These are phyloP conservation scores for Litsea cubeba DNA, from an alignment of 164 flowering plant species.

Conservation along the genomic window DNA sequence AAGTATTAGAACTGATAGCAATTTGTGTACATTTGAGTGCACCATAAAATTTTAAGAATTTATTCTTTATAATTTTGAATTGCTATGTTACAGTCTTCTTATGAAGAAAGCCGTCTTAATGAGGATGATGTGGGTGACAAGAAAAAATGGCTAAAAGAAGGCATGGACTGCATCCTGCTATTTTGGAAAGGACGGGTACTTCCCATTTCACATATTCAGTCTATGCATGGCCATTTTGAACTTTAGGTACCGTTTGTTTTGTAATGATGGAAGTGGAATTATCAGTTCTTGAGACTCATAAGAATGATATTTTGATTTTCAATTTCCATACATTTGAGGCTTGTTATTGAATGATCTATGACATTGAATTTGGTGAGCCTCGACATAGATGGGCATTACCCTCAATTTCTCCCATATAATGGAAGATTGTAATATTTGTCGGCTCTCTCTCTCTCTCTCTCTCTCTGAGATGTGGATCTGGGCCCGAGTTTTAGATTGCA, in stretches of 20 bases:
- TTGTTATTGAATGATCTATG: too few species aligned
- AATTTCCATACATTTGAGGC: background rate
- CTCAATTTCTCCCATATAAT: too few species aligned
- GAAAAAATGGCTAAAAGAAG: conserved; percentile 87
- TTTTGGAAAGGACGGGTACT: conserved; percentile 88
- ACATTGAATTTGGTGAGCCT: too few species aligned
- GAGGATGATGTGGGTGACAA: conserved; percentile 71
- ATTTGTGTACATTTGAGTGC: background rate
- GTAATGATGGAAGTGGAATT: background rate
- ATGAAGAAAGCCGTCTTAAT: conserved; percentile 77
- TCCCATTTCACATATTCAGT: background rate
- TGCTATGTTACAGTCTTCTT: conserved; percentile 45
- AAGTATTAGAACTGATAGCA: background rate
- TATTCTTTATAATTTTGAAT: background rate
- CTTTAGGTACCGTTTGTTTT: background rate
- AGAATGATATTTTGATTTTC: too few species aligned
- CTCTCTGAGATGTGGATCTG: too few species aligned
- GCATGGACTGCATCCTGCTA: conserved; percentile 89
- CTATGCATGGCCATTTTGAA: background rate
- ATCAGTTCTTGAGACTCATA: background rate
- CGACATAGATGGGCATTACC: too few species aligned
- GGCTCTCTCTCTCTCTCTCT: too few species aligned
- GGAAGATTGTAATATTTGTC: too few species aligned
- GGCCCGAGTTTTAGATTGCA: too few species aligned
- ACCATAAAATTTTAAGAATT: background rate